Base-by-base conservation (phyloP, 192 early-diverging fungal species). In the Podochytrium sp. region DNA sequence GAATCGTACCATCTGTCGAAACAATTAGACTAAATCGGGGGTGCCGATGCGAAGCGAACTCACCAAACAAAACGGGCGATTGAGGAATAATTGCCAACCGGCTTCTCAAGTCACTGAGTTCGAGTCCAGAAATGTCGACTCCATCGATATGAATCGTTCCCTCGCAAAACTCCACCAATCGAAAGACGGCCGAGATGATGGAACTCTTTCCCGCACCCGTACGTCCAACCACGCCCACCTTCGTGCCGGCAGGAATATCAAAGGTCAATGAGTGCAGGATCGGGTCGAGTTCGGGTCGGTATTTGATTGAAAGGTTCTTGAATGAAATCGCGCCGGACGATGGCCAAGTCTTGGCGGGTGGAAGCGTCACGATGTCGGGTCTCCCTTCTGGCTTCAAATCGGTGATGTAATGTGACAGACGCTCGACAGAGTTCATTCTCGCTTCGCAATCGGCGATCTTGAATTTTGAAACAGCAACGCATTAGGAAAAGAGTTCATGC, bases 161-260 rank as follows among this genome's bases (percentile, higher is more conserved):
- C 53, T 69, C 6, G 49, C 2, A 56, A 2, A 84, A 83, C 71
- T 93, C 92, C 2, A 86, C 80, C 34, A 93, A 60, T 34, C 92
- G 78, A 73, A 93, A 92, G 35, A 93, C 65, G 0, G 90, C 78
- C 29, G 73, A 23, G 41, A 92, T 76, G 38, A 93, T 75, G 71
- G 84, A 89, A 1, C 83, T 83, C 58, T 92, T 94, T 16, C 91
- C 91, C 25, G 91, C 87, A 7, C 94, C 94, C 1, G 94, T 94
- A 2, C 95, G 83, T 27, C 95, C 95, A 49, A 95, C 87, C 7
- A 95, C 83, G 14, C 90, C 95, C 59, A 95, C 79, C 76, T 94
- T 94, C 79, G 90, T 83, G 34, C 88, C 87, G 29, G 91, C 85
- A 33, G 25, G 37, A 30, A 94, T 86, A 1, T 70, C 37, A 47